phyloP scores from a whole-genome alignment of 164 flowering plant genomes.

The Vitis amurensis region DNA sequence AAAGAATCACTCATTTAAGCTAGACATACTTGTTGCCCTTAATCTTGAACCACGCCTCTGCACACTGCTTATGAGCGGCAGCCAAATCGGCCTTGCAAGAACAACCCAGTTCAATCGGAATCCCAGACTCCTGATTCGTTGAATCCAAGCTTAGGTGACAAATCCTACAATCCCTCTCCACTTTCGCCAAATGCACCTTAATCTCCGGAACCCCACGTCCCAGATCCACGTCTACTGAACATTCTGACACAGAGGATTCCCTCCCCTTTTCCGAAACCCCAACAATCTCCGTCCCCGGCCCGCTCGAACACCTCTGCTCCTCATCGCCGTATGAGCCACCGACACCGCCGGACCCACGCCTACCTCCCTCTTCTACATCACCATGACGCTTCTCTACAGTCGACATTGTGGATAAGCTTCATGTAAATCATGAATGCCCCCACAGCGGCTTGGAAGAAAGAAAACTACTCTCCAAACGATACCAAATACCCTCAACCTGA shows the following conservation, averaged over 20 bases:
- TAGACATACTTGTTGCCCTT: slow-evolving; percentile 56
- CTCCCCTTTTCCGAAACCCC: slow-evolving; percentile 26
- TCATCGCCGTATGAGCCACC: slow-evolving; percentile 7
- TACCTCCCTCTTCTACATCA: slow-evolving; percentile 1
- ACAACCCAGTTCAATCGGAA: slow-evolving; percentile 65
- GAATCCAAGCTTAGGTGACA: slow-evolving; percentile 60
- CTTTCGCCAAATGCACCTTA: slow-evolving; percentile 34
- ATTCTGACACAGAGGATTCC: slow-evolving; percentile 35
- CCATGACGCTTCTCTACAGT: not conserved
- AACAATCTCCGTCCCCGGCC: slow-evolving; percentile 31
- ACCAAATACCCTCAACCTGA: too few relatives aligned
- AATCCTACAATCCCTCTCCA: slow-evolving; percentile 67
- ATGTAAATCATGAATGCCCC: too few relatives aligned
- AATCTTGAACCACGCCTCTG: slow-evolving; percentile 72
- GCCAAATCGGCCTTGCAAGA: slow-evolving; percentile 69
- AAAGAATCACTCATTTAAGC: not conserved
- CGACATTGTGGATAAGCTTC: too few relatives aligned
- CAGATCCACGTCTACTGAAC: slow-evolving; percentile 46
- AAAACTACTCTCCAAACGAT: too few relatives aligned
- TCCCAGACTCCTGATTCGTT: slow-evolving; percentile 39
- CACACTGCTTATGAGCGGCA: slow-evolving; percentile 72
- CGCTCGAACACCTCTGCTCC: slow-evolving; percentile 12
- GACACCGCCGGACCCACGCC: slow-evolving; percentile 3
- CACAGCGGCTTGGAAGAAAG: too few relatives aligned
- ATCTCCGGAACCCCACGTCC: slow-evolving; percentile 30